Base-by-base conservation (phyloP, 2,329 filamentous ascomycete genomes). In the Talaromyces sp. region DNA sequence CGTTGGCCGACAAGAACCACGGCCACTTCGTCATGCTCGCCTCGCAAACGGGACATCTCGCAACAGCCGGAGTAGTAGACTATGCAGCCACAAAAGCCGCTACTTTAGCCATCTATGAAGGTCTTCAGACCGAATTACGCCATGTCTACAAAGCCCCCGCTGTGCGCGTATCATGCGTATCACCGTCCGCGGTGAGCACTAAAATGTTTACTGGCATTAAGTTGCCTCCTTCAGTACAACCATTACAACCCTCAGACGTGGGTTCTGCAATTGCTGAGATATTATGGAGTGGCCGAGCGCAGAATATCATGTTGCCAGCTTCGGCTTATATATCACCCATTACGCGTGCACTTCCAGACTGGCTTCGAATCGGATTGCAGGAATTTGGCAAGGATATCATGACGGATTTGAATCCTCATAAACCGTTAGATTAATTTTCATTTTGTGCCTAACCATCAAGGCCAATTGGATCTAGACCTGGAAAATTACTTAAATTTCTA, bases 11-110 rank as follows among this genome's bases (percentile, higher is more conserved):
- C 8, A 73, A 72, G 13, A 87, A 91, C 77, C 89, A 92, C 77
- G 90, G 90, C 66, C 90, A 90, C 82, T 75, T 92, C 47, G 88
- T 92, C 24, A 92, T 88, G 0, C 83, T 92, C 24, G 86, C 90
- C 14, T 88, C 84, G 1, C 81, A 86, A 58, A 88, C 89, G 0
- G 83, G 84, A 13, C 90, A 85, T 77, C 69, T 87, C 8, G 80
- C 84, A 1, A 83, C 86, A 0, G 85, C 89, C 3, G 83, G 83
- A 69, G 84, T 91, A 81, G 84, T 88, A 43, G 88, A 91, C 76
- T 92, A 92, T 76, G 81, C 82, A 1, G 82, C 86, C 8, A 85
- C 83, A 68, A 92, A 92, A 77, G 84, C 88, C 1, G 88, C 87
- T 0, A 84, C 87, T 1, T 73, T 90, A 24, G 79, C 85, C 2